Percentiles rank a stretch among this genome's conserved stretches.
Evolutionary conservation across 805 yeast genomes (phyloP).

Genomic region (Metschnikowia gelsemii): DNA sequence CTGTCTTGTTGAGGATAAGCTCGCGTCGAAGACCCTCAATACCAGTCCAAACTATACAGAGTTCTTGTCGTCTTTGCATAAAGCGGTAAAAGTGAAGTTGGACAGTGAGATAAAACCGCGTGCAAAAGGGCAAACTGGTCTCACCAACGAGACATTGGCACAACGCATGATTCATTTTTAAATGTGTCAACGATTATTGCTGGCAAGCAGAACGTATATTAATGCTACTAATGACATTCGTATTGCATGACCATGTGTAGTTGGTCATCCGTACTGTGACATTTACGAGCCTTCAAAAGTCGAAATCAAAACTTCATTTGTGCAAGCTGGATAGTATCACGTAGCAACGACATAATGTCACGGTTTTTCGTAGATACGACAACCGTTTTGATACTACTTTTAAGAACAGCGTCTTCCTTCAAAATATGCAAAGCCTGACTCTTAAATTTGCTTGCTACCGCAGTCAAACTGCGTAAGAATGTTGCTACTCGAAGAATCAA

Average conservation of each 20-base stretch:
- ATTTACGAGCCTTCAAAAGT: too few species aligned
- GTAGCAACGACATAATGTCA: constrained; percentile 9
- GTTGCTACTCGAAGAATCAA: constrained; percentile 31
- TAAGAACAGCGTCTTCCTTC: constrained; percentile 1
- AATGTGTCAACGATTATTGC: too few species aligned
- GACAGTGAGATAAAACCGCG: constrained; percentile 42
- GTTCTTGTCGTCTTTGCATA: constrained; percentile 67
- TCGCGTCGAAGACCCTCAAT: constrained; percentile 19
- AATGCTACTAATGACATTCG: too few species aligned
- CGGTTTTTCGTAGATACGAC: constrained; percentile 2
- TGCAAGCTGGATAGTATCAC: constrained; percentile 19
- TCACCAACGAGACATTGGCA: constrained; percentile 30
- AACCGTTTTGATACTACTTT: constrained; percentile 7
- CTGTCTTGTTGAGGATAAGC: constrained; percentile 67
- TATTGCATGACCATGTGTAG: too few species aligned
- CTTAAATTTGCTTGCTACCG: not conserved
- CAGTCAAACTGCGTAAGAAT: constrained; percentile 4
- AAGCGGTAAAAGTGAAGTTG: constrained; percentile 51
- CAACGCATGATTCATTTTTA: constrained; percentile 41
- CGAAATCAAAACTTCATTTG: constrained; percentile 6
- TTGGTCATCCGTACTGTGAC: too few species aligned
- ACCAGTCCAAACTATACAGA: constrained; percentile 59
- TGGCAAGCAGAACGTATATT: too few species aligned
- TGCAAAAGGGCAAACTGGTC: constrained; percentile 19
- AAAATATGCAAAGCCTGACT: not conserved